A percentile compares a stretch with the other conserved stretches of the same genome.
phyloP scores from a whole-genome alignment of 495 filamentous ascomycete genomes.

The Penicillium desertorum region DNA sequence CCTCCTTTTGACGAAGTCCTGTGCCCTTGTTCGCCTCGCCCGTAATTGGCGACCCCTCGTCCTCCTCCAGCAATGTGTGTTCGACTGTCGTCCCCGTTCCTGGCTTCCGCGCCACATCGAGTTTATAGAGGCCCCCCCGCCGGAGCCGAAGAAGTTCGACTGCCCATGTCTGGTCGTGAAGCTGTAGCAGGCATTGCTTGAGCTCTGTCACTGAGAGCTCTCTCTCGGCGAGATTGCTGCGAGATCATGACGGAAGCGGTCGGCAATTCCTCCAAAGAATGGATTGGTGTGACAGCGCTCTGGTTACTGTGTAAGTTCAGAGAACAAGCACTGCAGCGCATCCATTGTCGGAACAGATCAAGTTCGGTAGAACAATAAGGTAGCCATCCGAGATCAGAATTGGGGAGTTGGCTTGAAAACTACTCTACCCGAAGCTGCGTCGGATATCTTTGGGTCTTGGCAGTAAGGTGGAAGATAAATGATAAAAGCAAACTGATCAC shows the following conservation, averaged over 20 bases:
- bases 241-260: slow-evolving; percentile 23
- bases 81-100: slow-evolving; percentile 25
- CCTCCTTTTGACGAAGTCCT: slow-evolving; percentile 20
- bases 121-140: slow-evolving; percentile 29
- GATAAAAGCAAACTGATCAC: not conserved
- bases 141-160: slow-evolving; percentile 40
- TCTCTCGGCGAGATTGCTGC: slow-evolving; percentile 28
- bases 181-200: slow-evolving; percentile 25
- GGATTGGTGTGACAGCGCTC: slow-evolving; percentile 15
- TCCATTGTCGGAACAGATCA: slow-evolving; percentile 38
- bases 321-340: slow-evolving; percentile 32
- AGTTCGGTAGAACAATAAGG: slow-evolving; percentile 13
- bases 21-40: slow-evolving; percentile 16
- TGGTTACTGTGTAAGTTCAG: slow-evolving; percentile 36
- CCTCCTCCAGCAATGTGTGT: slow-evolving; percentile 37
- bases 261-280: slow-evolving; percentile 20
- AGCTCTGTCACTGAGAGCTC: slow-evolving; percentile 37
- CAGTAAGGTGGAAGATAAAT: slow-evolving; percentile 2
- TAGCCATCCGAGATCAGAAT: slow-evolving; percentile 4
- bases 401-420: not conserved
- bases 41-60: slow-evolving; percentile 25
- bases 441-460: slow-evolving; percentile 7
- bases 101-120: slow-evolving; percentile 26
- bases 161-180: slow-evolving; percentile 33
- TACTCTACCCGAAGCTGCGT: not conserved